phyloP scores from a whole-genome alignment of 257 asterid species.

The Solanum chiquidenum region DNA sequence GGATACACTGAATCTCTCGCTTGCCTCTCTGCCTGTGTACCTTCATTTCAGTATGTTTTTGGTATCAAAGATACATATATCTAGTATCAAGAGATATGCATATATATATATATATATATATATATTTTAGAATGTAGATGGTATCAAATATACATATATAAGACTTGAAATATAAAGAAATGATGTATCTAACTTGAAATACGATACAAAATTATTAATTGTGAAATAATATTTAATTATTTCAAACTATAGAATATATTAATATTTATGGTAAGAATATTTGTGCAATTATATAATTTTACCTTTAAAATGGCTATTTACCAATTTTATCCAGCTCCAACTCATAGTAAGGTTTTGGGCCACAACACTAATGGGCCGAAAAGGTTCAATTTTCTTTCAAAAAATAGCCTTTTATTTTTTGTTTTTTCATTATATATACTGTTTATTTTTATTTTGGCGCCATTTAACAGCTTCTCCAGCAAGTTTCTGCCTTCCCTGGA shows the following conservation, averaged over 20 bases:
- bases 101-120: no score
- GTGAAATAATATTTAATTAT: fast-evolving
- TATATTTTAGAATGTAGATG: neutral
- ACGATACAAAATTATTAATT: no score
- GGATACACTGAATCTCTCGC: neutral
- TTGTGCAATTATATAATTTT: no score
- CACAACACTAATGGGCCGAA: neutral
- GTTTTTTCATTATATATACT: neutral
- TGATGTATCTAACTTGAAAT: neutral
- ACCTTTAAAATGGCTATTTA: neutral
- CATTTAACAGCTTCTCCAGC: neutral
- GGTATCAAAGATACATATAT: no score
- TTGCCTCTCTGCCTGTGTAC: neutral
- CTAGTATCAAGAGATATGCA: no score
- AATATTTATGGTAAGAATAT: no score
- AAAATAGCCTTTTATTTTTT: neutral
- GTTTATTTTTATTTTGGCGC: neutral
- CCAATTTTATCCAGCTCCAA: neutral
- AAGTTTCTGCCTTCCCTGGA: neutral
- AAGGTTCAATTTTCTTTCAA: neutral
- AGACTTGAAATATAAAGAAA: neutral
- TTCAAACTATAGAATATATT: no score
- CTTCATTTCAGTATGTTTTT: no score
- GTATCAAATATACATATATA: neutral
- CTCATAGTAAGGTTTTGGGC: neutral